phyloP scores from a whole-genome alignment of 2,329 filamentous ascomycete species.

The Ciborinia camelliae region DNA sequence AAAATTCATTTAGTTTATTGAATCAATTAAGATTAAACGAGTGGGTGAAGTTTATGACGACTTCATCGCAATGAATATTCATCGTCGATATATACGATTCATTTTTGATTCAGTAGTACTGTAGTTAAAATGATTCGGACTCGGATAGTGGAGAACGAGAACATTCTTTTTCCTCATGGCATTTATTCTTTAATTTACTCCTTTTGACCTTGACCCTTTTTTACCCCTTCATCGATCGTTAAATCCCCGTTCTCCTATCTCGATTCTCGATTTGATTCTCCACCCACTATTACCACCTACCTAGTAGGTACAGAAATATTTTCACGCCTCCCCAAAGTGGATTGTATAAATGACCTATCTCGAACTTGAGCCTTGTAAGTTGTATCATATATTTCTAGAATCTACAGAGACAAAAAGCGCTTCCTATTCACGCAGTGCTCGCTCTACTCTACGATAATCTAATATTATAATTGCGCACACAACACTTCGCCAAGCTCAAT shows the following conservation, averaged over 20 bases:
- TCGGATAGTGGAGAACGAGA: not conserved
- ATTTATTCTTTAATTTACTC: not conserved
- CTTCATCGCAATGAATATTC: not conserved
- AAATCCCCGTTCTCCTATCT: not conserved
- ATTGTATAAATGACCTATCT: too few relatives aligned
- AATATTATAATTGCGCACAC: not conserved
- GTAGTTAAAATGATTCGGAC: not conserved
- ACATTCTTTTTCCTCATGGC: not conserved
- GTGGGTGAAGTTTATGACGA: not conserved
- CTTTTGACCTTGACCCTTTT: not conserved
- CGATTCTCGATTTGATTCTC: not conserved
- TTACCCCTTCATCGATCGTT: constrained; percentile 15
- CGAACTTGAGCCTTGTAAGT: not conserved
- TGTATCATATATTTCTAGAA: not conserved
- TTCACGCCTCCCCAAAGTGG: not conserved
- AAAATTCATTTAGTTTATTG: not conserved
- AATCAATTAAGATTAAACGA: constrained; percentile 1
- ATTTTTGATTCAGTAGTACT: not conserved
- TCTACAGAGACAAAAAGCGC: too few relatives aligned
- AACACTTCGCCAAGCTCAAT: not conserved
- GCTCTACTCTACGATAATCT: not conserved
- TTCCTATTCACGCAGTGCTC: not conserved
- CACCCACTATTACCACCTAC: not conserved
- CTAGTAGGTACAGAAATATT: too few relatives aligned
- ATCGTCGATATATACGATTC: too few relatives aligned